phyloP scores from a whole-genome alignment of 331 rosid species.

The Quercus lobata region DNA sequence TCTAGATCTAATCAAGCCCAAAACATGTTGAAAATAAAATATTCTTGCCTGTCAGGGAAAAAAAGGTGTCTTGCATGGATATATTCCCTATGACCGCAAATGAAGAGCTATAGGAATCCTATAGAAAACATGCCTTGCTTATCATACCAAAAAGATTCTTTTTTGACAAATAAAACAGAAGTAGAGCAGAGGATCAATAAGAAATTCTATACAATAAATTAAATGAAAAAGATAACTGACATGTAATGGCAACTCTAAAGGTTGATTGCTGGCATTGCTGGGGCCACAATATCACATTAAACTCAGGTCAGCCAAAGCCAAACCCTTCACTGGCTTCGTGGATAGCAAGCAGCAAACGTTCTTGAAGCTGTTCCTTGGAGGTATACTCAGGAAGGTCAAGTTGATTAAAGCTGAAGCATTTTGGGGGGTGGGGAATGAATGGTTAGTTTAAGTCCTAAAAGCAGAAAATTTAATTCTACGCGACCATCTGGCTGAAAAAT shows the following conservation, averaged over 20 bases:
- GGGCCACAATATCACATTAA: conserved; percentile 21
- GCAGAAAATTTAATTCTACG: not conserved
- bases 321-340: conserved; percentile 99
- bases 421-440: conserved; percentile 3
- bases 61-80: not conserved
- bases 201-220: not conserved
- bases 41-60: not conserved
- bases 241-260: conserved; percentile 45
- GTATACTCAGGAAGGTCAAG: conserved; percentile 97
- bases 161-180: not conserved
- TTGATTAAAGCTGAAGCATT: conserved; percentile 80
- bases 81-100: not conserved
- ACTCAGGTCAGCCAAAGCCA: conserved; percentile 69
- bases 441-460: conserved; percentile 14
- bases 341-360: conserved; percentile 91
- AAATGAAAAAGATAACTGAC: conserved; percentile 27
- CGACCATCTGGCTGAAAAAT: not conserved
- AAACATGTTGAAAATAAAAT: not conserved
- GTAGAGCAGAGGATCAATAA: not conserved
- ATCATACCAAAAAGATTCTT: not conserved
- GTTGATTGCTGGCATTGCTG: conserved; percentile 32
- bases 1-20: not conserved
- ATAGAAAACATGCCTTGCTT: not conserved
- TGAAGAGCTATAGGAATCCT: not conserved
- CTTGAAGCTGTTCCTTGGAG: conserved; percentile 90